Base-by-base conservation (phyloP, 345 rosid species). In the Brassica cretica region DNA sequence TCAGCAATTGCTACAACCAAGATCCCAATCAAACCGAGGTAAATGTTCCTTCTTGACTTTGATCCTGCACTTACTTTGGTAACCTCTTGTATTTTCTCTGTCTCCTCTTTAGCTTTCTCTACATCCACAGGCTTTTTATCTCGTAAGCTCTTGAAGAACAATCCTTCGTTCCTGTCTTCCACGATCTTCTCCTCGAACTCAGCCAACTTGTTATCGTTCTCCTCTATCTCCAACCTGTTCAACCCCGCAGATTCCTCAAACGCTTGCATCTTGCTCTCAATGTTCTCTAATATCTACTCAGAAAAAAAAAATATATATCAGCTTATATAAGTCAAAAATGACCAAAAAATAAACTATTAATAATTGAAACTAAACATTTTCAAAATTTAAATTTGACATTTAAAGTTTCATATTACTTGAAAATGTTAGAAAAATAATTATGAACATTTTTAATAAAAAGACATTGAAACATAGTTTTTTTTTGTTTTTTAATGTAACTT, bases 201-300 rank as follows among this genome's bases (percentile, higher is more conserved):
- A 18, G 87, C 88, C 53, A 95, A 73, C 70, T 87, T 88, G 75
- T 71, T 77, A 25, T 95, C 98, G n/a, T 75, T 88, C 81, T 82
- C 78, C 82, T 87, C 94, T 49, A 88, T 91, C 84, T 95, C 93
- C 55, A 62, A 56, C 77, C 75, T 84, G 80, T 88, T 89, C 71
- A 87, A 25, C 61, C 89, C 89, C 15, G 88, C 87, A 74, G 98
- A 88, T 84, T 93, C 96, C 76, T 90, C 94, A 62, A 91, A 93
- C 41, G 91, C 92, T 83, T 87, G 96, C 97, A 93, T 95, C 78
- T 81, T 78, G 81, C 85, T 86, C 82, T 93, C 98, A 18, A 95
- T 88, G 35, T 85, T 89, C 89, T 85, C 93, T 89, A 88, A 84
- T 80, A 91, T 89, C 99, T 95, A 88, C 80, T 30, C 81, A 72